phyloP scores from a whole-genome alignment of 371 early-diverging fungal genomes.

The Haplosporangium sp. region DNA sequence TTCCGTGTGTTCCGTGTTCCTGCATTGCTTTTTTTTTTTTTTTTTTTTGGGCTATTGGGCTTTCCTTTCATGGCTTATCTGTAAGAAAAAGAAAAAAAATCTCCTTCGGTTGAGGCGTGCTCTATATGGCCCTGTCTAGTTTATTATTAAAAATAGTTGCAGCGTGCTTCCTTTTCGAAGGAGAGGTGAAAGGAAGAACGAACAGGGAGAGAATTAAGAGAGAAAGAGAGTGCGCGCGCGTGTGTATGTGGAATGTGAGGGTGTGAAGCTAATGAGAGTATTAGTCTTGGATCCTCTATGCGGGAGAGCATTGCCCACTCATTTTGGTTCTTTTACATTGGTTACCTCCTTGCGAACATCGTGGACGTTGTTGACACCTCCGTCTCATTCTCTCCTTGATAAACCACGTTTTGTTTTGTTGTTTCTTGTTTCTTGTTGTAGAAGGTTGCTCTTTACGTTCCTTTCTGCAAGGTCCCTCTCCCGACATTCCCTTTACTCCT shows the following conservation, averaged over 20 bases:
- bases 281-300: no score
- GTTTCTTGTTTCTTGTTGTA: neutral
- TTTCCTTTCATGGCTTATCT: no score
- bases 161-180: neutral
- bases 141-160: neutral
- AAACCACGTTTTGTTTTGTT: slow-evolving; percentile 39
- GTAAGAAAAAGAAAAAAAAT: neutral
- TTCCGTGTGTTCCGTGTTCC: neutral
- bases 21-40: neutral
- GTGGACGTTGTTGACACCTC: slow-evolving; percentile 13
- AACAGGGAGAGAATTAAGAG: neutral
- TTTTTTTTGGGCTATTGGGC: neutral
- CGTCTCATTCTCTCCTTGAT: slow-evolving; percentile 25
- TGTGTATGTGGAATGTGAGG: no score
- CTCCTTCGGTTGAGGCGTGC: no score
- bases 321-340: neutral
- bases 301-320: neutral
- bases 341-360: slow-evolving; percentile 1
- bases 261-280: no score
- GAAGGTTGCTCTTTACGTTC: neutral
- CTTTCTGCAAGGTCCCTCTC: neutral
- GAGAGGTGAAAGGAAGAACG: neutral
- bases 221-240: no score
- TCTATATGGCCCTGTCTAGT: neutral
- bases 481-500: slow-evolving; percentile 6